These are phyloP conservation scores for Hypericum androsaemum DNA, from an alignment of 345 rosid species.

Conservation along the genomic window DNA sequence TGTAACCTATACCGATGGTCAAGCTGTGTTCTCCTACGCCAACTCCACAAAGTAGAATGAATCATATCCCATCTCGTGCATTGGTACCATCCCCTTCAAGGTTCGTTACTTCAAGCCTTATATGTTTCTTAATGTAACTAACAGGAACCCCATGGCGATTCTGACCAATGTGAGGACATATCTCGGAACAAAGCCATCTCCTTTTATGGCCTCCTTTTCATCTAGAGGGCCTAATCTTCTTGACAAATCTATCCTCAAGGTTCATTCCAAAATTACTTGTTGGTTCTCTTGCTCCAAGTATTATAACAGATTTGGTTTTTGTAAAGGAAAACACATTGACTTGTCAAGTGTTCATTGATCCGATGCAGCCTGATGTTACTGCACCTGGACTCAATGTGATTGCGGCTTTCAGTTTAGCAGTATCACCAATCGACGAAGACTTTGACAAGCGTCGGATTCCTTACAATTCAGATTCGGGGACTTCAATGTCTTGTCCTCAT, in stretches of 20 bases:
- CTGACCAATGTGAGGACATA: not conserved
- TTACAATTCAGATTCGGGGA: not conserved
- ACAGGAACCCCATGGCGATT: conserved; percentile 6
- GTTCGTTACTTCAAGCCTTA: no score
- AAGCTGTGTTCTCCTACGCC: no score
- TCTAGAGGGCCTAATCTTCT: not conserved
- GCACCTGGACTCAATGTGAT: not conserved
- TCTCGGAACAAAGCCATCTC: not conserved
- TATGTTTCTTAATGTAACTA: not conserved
- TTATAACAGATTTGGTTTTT: conserved; percentile 18
- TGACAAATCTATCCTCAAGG: not conserved
- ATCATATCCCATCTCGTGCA: no score
- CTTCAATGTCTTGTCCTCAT: conserved; percentile 1
- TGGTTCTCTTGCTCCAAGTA: no score
- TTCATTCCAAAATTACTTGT: not conserved
- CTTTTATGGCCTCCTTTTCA: no score
- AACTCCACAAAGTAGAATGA: no score
- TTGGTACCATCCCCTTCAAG: no score
- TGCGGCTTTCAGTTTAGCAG: not conserved
- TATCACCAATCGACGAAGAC: not conserved
- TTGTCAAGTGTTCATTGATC: not conserved
- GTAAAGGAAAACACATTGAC: conserved; percentile 18
- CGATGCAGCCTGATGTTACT: conserved; percentile 1
- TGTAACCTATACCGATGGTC: no score
- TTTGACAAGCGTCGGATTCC: no score